Evolutionary conservation across 1,139 yeast genomes (phyloP), one percentile per base, ranked within the genome.

Genomic region (Pneumocystis wakefieldiae): DNA sequence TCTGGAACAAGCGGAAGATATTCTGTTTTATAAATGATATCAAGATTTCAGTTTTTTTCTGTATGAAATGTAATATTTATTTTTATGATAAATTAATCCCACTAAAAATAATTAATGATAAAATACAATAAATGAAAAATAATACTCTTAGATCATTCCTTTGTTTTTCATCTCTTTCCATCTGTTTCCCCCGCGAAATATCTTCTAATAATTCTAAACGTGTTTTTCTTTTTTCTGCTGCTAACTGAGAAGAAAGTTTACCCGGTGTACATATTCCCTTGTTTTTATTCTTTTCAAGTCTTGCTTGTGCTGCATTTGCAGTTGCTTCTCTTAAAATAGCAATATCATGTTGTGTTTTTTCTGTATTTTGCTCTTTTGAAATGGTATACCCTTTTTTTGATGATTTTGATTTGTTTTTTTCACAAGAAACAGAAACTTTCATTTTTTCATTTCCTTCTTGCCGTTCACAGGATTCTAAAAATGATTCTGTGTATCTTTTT

Each of bases 11-110:
- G 38, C 19, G 67, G 67, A 17, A 63, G 69, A 19, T 68, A 68
- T 39, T 59, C 69, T 3, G 70, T 68, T 67, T 73, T 70, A 17
- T 65, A 14, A 61, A 65, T 5, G 61, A 66, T 17, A 53, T 61
- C 65, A 67, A 2, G 35, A 32, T 53, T 15, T 29, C 8, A 36
- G 53, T 15, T 17, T n/a, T 28, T 61, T 28, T 28, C 5, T 19
- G 28, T 57, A 15, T 24, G 10, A 17, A 12, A 37, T 15, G n/a
- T 15, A 8, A 17, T 53, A 41, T 55, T 57, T 60, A 59, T 59
- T 4, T 35, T 41, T 59, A 59, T 35, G 6, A 55, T 10, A 19
- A 41, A 12, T 29, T 32, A 35, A 32, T 60, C 61, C 36, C 42
- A 60, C 41, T 60, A 32, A 57, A 59, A 41, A 55, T 12, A 29